phyloP scores from a whole-genome alignment of 1,284 basidiomycete species.

The Apiotrichum veenhuisii region DNA sequence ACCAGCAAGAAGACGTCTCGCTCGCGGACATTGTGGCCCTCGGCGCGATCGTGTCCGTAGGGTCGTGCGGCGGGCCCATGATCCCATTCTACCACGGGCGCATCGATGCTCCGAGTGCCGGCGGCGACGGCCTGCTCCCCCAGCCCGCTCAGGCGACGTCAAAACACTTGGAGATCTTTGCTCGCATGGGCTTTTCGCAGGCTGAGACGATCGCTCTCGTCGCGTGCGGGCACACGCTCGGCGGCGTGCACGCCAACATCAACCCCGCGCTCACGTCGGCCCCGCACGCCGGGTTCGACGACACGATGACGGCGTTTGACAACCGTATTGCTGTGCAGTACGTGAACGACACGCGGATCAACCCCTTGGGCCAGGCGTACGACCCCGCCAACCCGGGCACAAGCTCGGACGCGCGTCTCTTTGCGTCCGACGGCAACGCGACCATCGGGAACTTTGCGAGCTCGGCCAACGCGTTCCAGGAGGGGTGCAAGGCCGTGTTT shows the following conservation, averaged over 20 bases:
- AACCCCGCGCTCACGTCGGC: constrained; percentile 12
- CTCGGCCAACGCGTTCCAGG: constrained; percentile 6
- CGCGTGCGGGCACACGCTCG: constrained; percentile 22
- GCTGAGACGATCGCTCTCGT: constrained; percentile 17
- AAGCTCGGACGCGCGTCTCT: constrained; percentile 15
- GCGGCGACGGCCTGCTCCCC: constrained; percentile 12
- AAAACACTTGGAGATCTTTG: constrained; percentile 19
- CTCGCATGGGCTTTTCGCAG: constrained; percentile 20
- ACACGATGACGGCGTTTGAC: constrained; percentile 11
- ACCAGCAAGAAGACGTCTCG: constrained; percentile 13
- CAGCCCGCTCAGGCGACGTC: constrained; percentile 13
- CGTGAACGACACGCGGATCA: constrained; percentile 10
- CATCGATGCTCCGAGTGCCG: constrained; percentile 4
- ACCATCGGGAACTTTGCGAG: constrained; percentile 14
- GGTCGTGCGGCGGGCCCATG: constrained; percentile 19
- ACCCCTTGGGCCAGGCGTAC: constrained; percentile 16
- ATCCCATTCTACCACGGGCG: constrained; percentile 18
- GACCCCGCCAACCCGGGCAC: constrained; percentile 7
- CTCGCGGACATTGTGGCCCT: constrained; percentile 19
- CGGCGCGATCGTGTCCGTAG: constrained; percentile 17
- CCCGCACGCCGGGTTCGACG: constrained; percentile 10
- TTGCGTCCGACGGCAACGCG: constrained; percentile 16
- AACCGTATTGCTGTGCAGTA: constrained; percentile 13
- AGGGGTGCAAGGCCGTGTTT: constrained; percentile 11
- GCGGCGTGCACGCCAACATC: constrained; percentile 17